Conservation (phyloP, 163 green algal species). For the Scenedesmus sp. region DNA sequence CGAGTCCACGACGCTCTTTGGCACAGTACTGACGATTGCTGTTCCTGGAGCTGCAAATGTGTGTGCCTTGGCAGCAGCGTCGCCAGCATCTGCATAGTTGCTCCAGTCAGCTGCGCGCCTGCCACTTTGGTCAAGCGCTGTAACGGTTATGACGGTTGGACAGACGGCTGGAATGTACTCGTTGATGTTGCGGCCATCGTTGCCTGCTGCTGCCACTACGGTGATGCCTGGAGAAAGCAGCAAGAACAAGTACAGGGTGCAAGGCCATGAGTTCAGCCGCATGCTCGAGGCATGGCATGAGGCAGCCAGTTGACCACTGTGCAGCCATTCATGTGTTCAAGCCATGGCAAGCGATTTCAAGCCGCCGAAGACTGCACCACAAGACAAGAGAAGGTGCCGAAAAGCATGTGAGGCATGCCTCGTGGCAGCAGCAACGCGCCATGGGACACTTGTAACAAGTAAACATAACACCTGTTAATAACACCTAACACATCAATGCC, state of each 20-base stretch:
- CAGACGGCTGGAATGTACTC: constrained; percentile 33
- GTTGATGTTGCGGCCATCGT: not conserved
- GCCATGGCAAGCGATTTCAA: too few relatives aligned
- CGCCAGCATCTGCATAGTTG: not conserved
- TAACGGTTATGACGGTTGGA: constrained; percentile 15
- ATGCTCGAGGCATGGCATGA: too few relatives aligned
- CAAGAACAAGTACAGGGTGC: not conserved
- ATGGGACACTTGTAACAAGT: too few relatives aligned
- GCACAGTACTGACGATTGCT: constrained; percentile 15
- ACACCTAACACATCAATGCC: not conserved
- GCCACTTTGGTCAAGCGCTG: constrained; percentile 10
- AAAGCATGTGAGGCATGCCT: not conserved
- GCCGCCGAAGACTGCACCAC: not conserved
- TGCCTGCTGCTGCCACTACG: constrained; percentile 23
- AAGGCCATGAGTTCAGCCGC: too few relatives aligned
- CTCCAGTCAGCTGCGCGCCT: not conserved
- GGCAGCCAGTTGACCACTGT: too few relatives aligned
- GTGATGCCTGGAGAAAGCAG: not conserved
- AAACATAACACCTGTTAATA: not conserved
- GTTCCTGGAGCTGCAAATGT: constrained; percentile 18
- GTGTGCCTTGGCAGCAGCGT: not conserved
- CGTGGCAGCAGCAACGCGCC: too few relatives aligned
- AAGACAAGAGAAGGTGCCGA: not conserved
- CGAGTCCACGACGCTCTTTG: not conserved
- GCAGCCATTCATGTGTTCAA: too few relatives aligned